Evolutionary conservation across 2,329 filamentous ascomycete genomes (phyloP), one percentile per base, ranked within the genome.

Genomic region (Fusarium sp.): DNA sequence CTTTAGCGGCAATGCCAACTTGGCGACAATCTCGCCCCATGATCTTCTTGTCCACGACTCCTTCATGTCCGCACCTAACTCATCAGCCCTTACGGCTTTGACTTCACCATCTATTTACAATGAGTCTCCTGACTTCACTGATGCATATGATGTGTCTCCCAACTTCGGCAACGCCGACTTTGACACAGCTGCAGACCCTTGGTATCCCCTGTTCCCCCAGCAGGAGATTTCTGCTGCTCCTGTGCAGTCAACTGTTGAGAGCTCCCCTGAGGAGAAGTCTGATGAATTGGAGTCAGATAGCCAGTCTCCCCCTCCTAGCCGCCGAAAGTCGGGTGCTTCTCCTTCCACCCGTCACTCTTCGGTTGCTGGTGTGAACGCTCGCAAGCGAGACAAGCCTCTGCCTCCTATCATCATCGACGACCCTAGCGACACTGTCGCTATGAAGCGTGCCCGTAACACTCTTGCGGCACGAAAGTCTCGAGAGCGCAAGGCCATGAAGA

Each of bases 391-490:
- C 76, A 95, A 94, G 85, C 90, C 91, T 66, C 83, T 97, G 56
- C 90, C 92, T 66, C 90, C 90, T 8, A 94, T 97, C 77, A 82
- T 91, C 63, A 87, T 94, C 37, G 87, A 90, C 28, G 92, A 97
- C 71, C 87, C 89, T 1, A 81, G 73, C 41, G 94, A 97, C 75
- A 87, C 86, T 11, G 78, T 91, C n/a, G 93, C 93, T 20, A 87
- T 94, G 85, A 97, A 97, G 89, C 92, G 95, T 78, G 94, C 94
- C 50, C 91, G 94, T 71, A 98, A 97, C 79, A 97, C 94, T 10
- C 87, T 96, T 78, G 95, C 95, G 19, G 95, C 95, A 74, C 93
- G 95, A 71, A 97, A 97, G 82, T 97, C 94, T 62, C 90, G 95
- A 52, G 90, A 93, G 75, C 90, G 93, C 70, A 97, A 97, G 83